Evolutionary conservation across 139 green algal genomes (phyloP).

Genomic region (Dunaliella sp.): DNA sequence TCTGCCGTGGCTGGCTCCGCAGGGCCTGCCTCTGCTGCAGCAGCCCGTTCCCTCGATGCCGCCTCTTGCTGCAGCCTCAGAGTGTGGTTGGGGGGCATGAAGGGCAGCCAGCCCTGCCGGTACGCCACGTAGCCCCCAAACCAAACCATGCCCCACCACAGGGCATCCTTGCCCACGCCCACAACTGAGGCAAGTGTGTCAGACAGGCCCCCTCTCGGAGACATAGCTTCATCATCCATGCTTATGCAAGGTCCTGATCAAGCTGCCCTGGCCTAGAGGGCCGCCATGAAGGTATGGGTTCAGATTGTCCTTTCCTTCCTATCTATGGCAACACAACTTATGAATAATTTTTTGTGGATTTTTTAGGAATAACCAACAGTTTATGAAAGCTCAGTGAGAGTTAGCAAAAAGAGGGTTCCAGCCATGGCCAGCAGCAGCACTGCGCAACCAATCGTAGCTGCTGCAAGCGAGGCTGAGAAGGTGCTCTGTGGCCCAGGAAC

Average conservation of each 20-base stretch:
- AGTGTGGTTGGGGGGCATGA: neutral
- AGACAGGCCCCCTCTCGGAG: neutral
- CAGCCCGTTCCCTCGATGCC: neutral
- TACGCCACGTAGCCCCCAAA: neutral
- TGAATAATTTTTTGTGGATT: no score
- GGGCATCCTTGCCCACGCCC: neutral
- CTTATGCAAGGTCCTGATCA: no score
- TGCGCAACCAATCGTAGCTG: neutral
- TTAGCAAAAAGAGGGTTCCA: no score
- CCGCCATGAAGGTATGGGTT: no score
- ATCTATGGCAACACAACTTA: no score
- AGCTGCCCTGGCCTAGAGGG: no score
- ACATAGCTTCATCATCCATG: no score
- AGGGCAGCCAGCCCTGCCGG: neutral
- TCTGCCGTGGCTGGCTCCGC: neutral
- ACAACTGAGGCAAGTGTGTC: neutral
- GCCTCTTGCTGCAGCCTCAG: neutral
- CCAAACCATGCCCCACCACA: slow-evolving; percentile 10
- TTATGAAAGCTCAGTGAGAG: no score
- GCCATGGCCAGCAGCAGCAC: neutral
- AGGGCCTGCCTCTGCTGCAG: neutral
- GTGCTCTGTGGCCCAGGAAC: neutral
- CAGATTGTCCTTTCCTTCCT: no score
- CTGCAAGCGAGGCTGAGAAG: neutral
- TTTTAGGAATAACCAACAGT: no score